Base-by-base conservation (phyloP, 371 early-diverging fungal species). In the Quaeritorhiza haematococci region DNA sequence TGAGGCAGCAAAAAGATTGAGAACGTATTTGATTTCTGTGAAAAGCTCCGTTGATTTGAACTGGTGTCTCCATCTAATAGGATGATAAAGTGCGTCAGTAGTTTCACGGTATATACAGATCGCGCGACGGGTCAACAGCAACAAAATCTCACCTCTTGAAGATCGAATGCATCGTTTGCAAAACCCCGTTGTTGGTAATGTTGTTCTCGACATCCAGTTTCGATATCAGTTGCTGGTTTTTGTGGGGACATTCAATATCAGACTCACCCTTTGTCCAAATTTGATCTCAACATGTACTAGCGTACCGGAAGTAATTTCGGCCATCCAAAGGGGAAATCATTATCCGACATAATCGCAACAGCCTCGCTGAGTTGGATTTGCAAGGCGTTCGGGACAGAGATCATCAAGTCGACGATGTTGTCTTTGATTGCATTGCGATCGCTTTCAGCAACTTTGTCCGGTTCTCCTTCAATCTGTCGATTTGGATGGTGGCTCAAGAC, bases 301-400 rank as follows among this genome's bases (percentile, higher is more conserved):
- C 72, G 65, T 79, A 90, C 93, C 32, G 76, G 84, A 48, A 96
- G 73, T 45, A 98, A 77, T n/a, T 74, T 74, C 5, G 78, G 74
- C 98, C 98, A 96, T 33, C 86, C 69, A 28, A 78, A 79, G 19
- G 96, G 96, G 61, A 94, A 96, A 65, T 98, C 98, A 41, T 71
- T 79, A 15, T 87, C 84, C 19, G 96, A 95, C 52, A 97, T 96
- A 42, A 89, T 82, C 32, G 89, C 73, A 27, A 98, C 80, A 0
- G 94, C 91, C 59, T 96, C 98, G 65, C 89, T 88, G 33, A 98
- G 73, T 69, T 93, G 95, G 33, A 90, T 66, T 66, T 94, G 95
- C 53, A 96, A 68, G 52, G 78, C 79, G 30, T 82, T 74, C 24
- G 92, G 90, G 3, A 87, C 80, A 21, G 79, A 71, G 28, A 91